Evolutionary conservation across 1,139 yeast genomes (phyloP).

Genomic region (Candida tropicalis): DNA sequence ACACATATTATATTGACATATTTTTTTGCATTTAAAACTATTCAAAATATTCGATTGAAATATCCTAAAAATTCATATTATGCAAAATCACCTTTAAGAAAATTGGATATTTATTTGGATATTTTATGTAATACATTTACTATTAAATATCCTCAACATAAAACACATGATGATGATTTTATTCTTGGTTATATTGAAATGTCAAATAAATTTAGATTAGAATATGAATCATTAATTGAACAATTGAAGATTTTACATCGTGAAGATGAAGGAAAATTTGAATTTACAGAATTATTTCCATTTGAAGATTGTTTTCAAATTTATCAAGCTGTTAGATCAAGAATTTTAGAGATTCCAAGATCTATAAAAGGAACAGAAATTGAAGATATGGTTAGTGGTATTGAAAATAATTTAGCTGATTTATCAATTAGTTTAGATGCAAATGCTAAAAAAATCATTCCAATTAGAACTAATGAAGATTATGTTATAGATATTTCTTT

Average conservation of each 20-base stretch:
- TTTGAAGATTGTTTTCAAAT: slow-evolving; percentile 42
- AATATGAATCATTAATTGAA: slow-evolving; percentile 18
- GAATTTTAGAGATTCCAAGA: slow-evolving; percentile 66
- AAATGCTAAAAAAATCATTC: slow-evolving; percentile 5
- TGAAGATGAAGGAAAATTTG: slow-evolving; percentile 14
- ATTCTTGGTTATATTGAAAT: slow-evolving; percentile 20
- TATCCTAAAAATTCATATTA: slow-evolving; percentile 7
- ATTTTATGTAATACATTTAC: slow-evolving; percentile 26
- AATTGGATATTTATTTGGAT: slow-evolving; percentile 28
- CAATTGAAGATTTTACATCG: slow-evolving; percentile 18
- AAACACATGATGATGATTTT: slow-evolving; percentile 12
- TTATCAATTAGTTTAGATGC: slow-evolving; percentile 9
- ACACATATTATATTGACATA: slow-evolving; percentile 35
- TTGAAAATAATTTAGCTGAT: slow-evolving; percentile 8
- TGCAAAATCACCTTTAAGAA: slow-evolving; percentile 15
- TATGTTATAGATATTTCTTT: slow-evolving; percentile 55
- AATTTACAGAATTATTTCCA: slow-evolving; percentile 18
- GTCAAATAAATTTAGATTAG: slow-evolving; percentile 12
- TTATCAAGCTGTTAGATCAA: slow-evolving; percentile 53
- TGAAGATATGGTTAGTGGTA: slow-evolving; percentile 3
- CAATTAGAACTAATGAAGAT: slow-evolving; percentile 24
- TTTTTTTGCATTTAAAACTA: slow-evolving; percentile 26
- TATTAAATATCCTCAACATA: slow-evolving; percentile 13
- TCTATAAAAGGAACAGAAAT: slow-evolving; percentile 14
- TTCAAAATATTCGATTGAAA: slow-evolving; percentile 13